Conservation (phyloP, 2,329 filamentous ascomycete genomes). For the Nemania sp. region DNA sequence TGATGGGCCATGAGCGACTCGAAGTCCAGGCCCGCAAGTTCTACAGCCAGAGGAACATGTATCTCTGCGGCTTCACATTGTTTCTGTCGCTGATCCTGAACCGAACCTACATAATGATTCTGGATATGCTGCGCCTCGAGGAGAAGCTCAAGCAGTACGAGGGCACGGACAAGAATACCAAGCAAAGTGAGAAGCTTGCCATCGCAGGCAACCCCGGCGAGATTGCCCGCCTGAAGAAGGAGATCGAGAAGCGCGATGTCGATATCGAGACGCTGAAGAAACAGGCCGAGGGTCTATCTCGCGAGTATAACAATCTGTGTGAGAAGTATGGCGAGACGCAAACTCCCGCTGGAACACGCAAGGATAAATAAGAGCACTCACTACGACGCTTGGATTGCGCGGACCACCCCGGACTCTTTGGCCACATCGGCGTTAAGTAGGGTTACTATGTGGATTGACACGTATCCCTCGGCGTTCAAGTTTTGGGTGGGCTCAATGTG, state of each 20-base stretch:
- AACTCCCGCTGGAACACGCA: conserved; percentile 58
- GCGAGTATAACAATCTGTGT: conserved; percentile 83
- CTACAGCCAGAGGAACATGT: conserved; percentile 99
- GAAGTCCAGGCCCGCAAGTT: conserved; percentile 99
- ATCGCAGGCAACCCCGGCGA: conserved; percentile 76
- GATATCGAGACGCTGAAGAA: conserved; percentile 91
- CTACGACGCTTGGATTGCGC: background rate
- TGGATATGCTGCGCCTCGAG: conserved; percentile 88
- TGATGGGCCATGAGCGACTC: conserved; percentile 92
- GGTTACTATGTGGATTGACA: background rate
- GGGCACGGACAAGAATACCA: conserved; percentile 62
- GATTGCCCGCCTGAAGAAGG: conserved; percentile 69
- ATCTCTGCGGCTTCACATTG: conserved; percentile 98
- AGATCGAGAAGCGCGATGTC: conserved; percentile 78
- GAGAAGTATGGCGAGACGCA: conserved; percentile 74
- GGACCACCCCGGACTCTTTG: background rate
- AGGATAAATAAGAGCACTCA: conserved; percentile 52
- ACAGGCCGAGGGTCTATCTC: conserved; percentile 80
- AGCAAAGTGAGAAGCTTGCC: conserved; percentile 73
- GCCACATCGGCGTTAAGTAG: background rate
- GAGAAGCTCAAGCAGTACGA: conserved; percentile 86
- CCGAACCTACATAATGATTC: conserved; percentile 97
- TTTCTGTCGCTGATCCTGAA: conserved; percentile 99
- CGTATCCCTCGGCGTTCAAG: conserved; percentile 6
- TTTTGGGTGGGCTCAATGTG: background rate